A percentile compares a stretch with the other conserved stretches of the same genome.
phyloP scores from a whole-genome alignment of 768 basidiomycete genomes.

The Austroboletus festivus region DNA sequence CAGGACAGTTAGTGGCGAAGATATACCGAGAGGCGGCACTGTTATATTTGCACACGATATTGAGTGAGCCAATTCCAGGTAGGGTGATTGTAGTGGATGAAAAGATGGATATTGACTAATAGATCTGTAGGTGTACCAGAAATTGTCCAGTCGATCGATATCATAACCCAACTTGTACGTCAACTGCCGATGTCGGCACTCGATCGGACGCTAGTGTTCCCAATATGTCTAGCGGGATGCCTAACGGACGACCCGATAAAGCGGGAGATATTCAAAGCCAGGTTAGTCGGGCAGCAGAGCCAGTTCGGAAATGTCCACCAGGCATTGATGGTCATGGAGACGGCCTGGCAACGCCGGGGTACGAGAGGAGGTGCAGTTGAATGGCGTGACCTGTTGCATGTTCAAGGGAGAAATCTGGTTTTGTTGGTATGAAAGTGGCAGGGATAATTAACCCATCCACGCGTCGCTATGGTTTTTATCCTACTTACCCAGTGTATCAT shows the following conservation, averaged over 20 bases:
- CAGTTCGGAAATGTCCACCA: slow-evolving; percentile 60
- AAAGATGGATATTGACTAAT: slow-evolving; percentile 1
- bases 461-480: slow-evolving; percentile 10
- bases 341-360: slow-evolving; percentile 67
- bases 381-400: slow-evolving; percentile 51
- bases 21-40: slow-evolving; percentile 66
- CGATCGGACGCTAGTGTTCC: slow-evolving; percentile 70
- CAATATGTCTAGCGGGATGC: slow-evolving; percentile 70
- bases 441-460: neutral
- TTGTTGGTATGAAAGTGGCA: slow-evolving; percentile 27
- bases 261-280: slow-evolving; percentile 56
- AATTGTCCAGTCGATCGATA: slow-evolving; percentile 55
- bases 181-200: slow-evolving; percentile 54
- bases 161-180: slow-evolving; percentile 50
- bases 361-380: slow-evolving; percentile 50
- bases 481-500: slow-evolving; percentile 16
- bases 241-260: slow-evolving; percentile 63
- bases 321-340: slow-evolving; percentile 60
- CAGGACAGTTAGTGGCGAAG: slow-evolving; percentile 45
- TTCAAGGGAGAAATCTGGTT: slow-evolving; percentile 29
- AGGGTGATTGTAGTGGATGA: slow-evolving; percentile 24
- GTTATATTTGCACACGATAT: slow-evolving; percentile 66
- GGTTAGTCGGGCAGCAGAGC: slow-evolving; percentile 53
- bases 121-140: slow-evolving; percentile 60
- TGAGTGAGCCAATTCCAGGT: slow-evolving; percentile 72